Evolutionary conservation across 2,329 filamentous ascomycete species (phyloP), one percentile per base, ranked within the genome.

Genomic region (Fusarium piperis): DNA sequence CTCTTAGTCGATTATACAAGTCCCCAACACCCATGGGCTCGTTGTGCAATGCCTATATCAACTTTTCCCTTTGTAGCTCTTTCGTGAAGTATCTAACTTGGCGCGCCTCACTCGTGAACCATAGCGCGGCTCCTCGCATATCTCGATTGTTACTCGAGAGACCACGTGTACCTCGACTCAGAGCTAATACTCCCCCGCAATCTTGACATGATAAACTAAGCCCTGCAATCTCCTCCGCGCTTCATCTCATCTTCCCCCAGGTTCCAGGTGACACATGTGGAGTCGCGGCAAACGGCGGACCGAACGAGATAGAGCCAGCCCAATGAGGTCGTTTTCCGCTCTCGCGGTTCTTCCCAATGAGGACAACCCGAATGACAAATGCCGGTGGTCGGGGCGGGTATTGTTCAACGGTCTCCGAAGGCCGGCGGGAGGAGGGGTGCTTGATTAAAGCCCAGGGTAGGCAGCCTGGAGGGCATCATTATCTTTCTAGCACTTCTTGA

Each of bases 211-310:
- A n/a, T 18, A 30, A 30, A 51, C 44, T 30, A 30, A 51, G 26
- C 44, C 44, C 44, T 48, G 44, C 26, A 48, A 28, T 30, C 16
- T 30, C 6, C 44, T 18, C 44, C 44, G 44, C 44, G 44, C 44
- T 51, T 51, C 26, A 51, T 30, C 44, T 46, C 41, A 46, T 48
- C 44, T 48, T 26, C 44, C 44, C 44, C 44, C 44, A 18, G 44
- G 13, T 28, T 46, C 41, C 6, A 9, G 4, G 8, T 48, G 16
- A 30, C 44, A 48, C 18, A 36, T 68, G 74, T 76, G 74, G 74
- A 76, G 71, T 70, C 74, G 64, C 65, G 67, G 72, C 63, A 72
- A 74, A 61, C 63, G 65, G 73, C 74, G 74, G 74, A 76, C 74
- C 74, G 74, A 72, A 51, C 4, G 26, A 57, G 23, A 30, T 32